A percentile compares a stretch with the other conserved stretches of the same genome.
Evolutionary conservation across 768 basidiomycete species (phyloP).

Genomic region (Lentinula sp.): DNA sequence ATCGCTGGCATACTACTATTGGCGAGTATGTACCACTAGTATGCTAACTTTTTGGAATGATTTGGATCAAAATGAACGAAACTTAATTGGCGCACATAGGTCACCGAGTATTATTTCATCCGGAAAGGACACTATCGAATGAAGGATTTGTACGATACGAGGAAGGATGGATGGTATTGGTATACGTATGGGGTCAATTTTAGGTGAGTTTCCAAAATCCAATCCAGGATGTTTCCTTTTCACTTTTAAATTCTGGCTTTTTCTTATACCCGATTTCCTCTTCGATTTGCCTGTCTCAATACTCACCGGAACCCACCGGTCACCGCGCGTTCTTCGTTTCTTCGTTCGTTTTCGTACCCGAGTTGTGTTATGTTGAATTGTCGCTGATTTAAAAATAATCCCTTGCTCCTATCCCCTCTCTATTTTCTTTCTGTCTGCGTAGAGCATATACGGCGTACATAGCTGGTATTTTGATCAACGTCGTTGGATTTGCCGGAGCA

Average conservation of each 20-base stretch:
- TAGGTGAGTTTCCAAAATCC: conserved; percentile 31
- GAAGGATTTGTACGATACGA: conserved; percentile 58
- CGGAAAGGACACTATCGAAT: conserved; percentile 67
- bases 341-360: no score
- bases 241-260: no score
- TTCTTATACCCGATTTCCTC: no score
- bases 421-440: not conserved
- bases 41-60: no score
- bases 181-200: conserved; percentile 73
- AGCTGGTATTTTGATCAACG: conserved; percentile 74
- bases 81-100: conserved; percentile 26
- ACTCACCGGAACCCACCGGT: not conserved
- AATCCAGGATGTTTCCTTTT: no score
- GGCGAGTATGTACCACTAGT: not conserved
- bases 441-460: conserved; percentile 66
- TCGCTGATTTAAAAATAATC: no score
- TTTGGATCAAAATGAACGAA: not conserved
- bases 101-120: conserved; percentile 75
- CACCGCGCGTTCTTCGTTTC: no score
- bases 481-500: conserved; percentile 75
- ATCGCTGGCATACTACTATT: no score
- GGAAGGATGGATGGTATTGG: conserved; percentile 62
- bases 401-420: no score
- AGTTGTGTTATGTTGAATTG: no score
- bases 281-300: not conserved